A percentile compares a stretch with the other conserved stretches of the same genome.
These are phyloP conservation scores for Gyrodon lividus DNA, from an alignment of 768 basidiomycete species.

Conservation along the genomic window DNA sequence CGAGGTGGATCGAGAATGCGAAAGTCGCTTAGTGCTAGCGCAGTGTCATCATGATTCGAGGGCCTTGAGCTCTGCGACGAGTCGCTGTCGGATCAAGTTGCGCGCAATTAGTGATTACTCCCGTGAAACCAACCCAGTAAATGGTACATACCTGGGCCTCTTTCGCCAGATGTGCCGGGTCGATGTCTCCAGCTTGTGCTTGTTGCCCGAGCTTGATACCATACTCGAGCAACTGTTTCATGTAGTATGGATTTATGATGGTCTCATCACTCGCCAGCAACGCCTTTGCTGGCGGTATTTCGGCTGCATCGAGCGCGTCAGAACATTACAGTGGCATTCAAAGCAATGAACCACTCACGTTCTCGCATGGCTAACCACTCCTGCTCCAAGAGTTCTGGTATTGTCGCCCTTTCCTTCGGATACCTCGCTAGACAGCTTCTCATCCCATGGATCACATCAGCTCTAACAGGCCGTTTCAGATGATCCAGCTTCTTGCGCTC, in stretches of 20 bases:
- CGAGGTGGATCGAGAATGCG: conserved; percentile 13
- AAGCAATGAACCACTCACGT: conserved; percentile 20
- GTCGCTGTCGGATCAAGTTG: conserved; percentile 41
- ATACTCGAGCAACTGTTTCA: conserved; percentile 71
- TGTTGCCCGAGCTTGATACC: conserved; percentile 60
- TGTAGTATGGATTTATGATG: conserved; percentile 77
- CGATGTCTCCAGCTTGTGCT: conserved; percentile 39
- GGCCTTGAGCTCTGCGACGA: conserved; percentile 61
- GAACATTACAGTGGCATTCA: neutral
- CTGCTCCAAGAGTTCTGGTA: conserved; percentile 81
- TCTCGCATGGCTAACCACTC: conserved; percentile 69
- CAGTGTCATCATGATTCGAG: conserved; percentile 37
- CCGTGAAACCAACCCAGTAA: neutral
- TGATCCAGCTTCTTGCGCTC: conserved; percentile 59
- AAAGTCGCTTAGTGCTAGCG: conserved; percentile 1
- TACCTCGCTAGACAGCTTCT: conserved; percentile 75
- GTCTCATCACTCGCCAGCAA: conserved; percentile 54
- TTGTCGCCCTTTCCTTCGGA: conserved; percentile 83
- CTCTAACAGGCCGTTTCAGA: conserved; percentile 66
- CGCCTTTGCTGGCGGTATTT: conserved; percentile 29
- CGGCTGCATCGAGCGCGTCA: conserved; percentile 19
- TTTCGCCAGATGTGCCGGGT: conserved; percentile 45
- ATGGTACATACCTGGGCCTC: conserved; percentile 54
- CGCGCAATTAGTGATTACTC: neutral
- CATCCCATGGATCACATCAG: conserved; percentile 78